Percentiles rank a stretch among this genome's conserved stretches.
Conservation (phyloP, 805 yeast species). For the Lipomyces yamanashiensis region DNA sequence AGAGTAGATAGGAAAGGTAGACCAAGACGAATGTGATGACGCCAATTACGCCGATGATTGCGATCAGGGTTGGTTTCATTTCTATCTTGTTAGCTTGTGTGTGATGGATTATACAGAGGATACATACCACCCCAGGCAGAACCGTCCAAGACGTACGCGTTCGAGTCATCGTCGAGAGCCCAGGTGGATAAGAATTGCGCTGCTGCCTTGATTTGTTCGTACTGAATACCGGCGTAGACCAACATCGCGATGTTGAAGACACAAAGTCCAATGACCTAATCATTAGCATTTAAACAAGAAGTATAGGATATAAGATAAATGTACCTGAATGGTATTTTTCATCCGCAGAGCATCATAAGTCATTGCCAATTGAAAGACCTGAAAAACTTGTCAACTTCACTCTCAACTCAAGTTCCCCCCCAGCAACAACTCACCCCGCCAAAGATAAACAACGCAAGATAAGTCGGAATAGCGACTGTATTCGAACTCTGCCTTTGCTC, state of each 20-base stretch:
- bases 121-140: conserved; percentile 31
- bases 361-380: conserved; percentile 50
- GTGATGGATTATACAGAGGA: not conserved
- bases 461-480: conserved; percentile 47
- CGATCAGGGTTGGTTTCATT: conserved; percentile 49
- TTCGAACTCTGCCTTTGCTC: conserved; percentile 35
- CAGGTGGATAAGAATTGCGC: conserved; percentile 36
- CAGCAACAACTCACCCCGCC: conserved; percentile 42
- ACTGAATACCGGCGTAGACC: conserved; percentile 55
- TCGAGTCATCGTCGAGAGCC: conserved; percentile 23
- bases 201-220: conserved; percentile 47
- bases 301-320: not conserved
- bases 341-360: conserved; percentile 49
- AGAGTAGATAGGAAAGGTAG: conserved; percentile 46
- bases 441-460: conserved; percentile 55
- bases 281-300: not conserved
- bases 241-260: conserved; percentile 52
- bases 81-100: not conserved
- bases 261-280: conserved; percentile 45
- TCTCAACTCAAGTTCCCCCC: not conserved
- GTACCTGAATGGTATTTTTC: conserved; percentile 48
- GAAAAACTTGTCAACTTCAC: not conserved
- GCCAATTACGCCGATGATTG: conserved; percentile 51
- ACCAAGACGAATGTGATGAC: conserved; percentile 46
- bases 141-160: conserved; percentile 18